These are phyloP conservation scores for Phytophthora boehmeriae DNA, from an alignment of 352 stramenopile species.

Conservation along the genomic window DNA sequence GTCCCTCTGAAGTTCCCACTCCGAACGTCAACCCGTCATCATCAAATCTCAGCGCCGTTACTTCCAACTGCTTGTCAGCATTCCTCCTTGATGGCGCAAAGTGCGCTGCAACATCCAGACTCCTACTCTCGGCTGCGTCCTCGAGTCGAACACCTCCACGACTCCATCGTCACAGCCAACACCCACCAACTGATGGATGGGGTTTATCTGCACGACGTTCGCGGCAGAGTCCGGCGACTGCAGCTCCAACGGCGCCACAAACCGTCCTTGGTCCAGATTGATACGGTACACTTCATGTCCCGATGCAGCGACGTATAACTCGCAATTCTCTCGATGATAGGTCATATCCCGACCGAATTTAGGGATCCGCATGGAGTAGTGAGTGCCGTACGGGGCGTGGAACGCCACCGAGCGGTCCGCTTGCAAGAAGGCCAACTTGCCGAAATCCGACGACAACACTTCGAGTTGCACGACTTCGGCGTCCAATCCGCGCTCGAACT, in stretches of 20 bases:
- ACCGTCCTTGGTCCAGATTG: conserved; percentile 98
- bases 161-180: conserved; percentile 94
- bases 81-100: conserved; percentile 16
- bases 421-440: conserved; percentile 97
- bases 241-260: conserved; percentile 89
- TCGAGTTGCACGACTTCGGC: conserved; percentile 96
- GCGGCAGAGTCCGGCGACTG: conserved; percentile 55
- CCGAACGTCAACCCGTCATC: conserved; percentile 94
- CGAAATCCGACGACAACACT: conserved; percentile 96
- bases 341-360: conserved; percentile 98
- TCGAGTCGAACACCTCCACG: conserved; percentile 96
- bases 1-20: conserved; percentile 93
- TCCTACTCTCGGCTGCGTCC: conserved; percentile 76
- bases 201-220: conserved; percentile 92
- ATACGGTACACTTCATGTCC: conserved; percentile 95
- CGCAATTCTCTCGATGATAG: conserved; percentile 96
- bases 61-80: conserved; percentile 59
- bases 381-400: conserved; percentile 97
- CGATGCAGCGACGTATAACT: conserved; percentile 94
- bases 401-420: conserved; percentile 97
- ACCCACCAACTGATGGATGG: conserved; percentile 90
- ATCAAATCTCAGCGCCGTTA: conserved; percentile 96
- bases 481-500: conserved; percentile 98
- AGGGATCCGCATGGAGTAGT: conserved; percentile 96
- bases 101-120: conserved; percentile 60